phyloP scores from a whole-genome alignment of 2,329 filamentous ascomycete species.

The Fusarium falciforme region DNA sequence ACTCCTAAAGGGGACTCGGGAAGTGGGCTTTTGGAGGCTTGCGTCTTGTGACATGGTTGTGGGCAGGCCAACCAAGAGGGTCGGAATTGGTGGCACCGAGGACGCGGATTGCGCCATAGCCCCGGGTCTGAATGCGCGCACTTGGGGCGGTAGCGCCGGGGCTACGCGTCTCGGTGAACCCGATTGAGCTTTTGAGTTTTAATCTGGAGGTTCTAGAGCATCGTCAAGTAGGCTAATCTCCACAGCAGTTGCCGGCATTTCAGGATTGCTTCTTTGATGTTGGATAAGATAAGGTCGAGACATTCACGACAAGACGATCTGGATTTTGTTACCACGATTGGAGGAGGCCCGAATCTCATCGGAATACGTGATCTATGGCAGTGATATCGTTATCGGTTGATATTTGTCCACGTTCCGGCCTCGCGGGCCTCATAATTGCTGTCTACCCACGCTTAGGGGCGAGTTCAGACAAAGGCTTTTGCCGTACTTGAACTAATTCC shows the following conservation, averaged over 20 bases:
- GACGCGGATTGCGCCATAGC: conserved; percentile 3
- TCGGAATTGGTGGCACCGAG: background rate
- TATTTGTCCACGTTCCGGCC: background rate
- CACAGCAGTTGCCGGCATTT: background rate
- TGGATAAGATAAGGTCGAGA: background rate
- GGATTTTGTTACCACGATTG: background rate
- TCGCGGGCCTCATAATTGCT: background rate
- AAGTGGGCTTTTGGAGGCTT: background rate
- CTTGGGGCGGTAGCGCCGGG: background rate
- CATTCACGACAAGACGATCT: background rate
- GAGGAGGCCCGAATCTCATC: background rate
- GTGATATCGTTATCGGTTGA: background rate
- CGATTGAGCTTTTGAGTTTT: background rate
- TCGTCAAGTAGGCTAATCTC: background rate
- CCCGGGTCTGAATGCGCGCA: background rate
- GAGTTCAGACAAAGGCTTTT: background rate
- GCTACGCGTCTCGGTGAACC: background rate
- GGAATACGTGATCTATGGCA: background rate
- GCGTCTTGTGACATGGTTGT: background rate
- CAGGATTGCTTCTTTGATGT: background rate
- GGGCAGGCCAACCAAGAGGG: background rate
- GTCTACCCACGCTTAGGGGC: background rate
- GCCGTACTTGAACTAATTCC: no score
- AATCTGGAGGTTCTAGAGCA: background rate
- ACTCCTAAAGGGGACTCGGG: background rate